These are phyloP conservation scores for Linderina pennispora DNA, from an alignment of 192 early-diverging fungal genomes.

Conservation along the genomic window DNA sequence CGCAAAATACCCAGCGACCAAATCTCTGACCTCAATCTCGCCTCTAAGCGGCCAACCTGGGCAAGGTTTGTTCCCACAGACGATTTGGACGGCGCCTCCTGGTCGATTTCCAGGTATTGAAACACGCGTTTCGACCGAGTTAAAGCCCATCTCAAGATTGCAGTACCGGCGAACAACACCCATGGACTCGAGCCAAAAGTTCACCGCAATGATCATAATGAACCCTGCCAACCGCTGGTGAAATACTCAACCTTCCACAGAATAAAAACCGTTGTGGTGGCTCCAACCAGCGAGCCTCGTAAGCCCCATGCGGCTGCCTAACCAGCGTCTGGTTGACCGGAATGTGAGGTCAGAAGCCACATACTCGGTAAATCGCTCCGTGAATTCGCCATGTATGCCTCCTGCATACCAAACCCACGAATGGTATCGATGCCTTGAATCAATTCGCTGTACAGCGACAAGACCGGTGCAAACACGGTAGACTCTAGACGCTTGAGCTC, in stretches of 20 bases:
- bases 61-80: slow-evolving; percentile 41
- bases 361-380: slow-evolving; percentile 56
- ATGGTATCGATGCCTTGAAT: slow-evolving; percentile 63
- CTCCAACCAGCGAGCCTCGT: slow-evolving; percentile 64
- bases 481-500: slow-evolving; percentile 81
- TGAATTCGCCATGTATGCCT: slow-evolving; percentile 59
- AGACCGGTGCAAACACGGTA: slow-evolving; percentile 58
- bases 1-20: slow-evolving; percentile 65
- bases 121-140: slow-evolving; percentile 71
- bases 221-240: slow-evolving; percentile 79
- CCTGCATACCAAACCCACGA: slow-evolving; percentile 70
- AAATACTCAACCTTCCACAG: slow-evolving; percentile 44
- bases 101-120: slow-evolving; percentile 71
- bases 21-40: slow-evolving; percentile 54
- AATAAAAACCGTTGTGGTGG: slow-evolving; percentile 61
- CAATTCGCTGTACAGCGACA: slow-evolving; percentile 73
- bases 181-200: slow-evolving; percentile 64
- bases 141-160: slow-evolving; percentile 71
- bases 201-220: slow-evolving; percentile 68
- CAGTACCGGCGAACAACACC: slow-evolving; percentile 67
- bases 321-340: slow-evolving; percentile 73
- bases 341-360: slow-evolving; percentile 74
- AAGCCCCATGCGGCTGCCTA: slow-evolving; percentile 70
- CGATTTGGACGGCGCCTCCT: slow-evolving; percentile 64
- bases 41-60: slow-evolving; percentile 62